These are phyloP conservation scores for Naganishia vaughanmartiniae DNA, from an alignment of 768 basidiomycete species.

Conservation along the genomic window DNA sequence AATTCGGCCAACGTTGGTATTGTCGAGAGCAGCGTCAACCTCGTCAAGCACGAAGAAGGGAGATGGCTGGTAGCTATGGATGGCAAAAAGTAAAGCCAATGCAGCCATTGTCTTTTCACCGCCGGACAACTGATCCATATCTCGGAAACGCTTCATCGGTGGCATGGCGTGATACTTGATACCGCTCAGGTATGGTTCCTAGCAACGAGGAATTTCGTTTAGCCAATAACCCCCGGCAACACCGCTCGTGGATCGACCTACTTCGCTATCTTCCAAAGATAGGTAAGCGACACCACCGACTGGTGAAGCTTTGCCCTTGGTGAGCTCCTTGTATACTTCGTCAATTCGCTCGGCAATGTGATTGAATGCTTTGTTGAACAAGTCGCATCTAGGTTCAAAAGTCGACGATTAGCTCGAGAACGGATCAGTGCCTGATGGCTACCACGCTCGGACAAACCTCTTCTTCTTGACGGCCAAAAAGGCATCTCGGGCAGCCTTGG, in stretches of 20 bases:
- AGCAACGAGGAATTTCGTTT: neutral
- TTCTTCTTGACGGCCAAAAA: constrained; percentile 83
- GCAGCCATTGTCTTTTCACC: constrained; percentile 99
- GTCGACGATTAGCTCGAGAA: too few species aligned
- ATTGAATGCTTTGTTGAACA: constrained; percentile 93
- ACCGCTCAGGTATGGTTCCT: constrained; percentile 81
- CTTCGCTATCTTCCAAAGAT: constrained; percentile 92
- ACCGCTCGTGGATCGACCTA: constrained; percentile 54
- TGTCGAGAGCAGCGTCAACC: constrained; percentile 94
- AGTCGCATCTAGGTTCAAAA: constrained; percentile 59
- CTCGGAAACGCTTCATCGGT: constrained; percentile 97
- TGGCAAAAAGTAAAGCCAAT: constrained; percentile 90
- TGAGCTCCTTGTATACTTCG: constrained; percentile 93
- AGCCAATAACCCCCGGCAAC: too few species aligned
- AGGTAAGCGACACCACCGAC: constrained; percentile 97
- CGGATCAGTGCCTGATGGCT: neutral
- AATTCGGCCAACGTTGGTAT: constrained; percentile 95
- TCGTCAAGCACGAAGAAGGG: constrained; percentile 99
- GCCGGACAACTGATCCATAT: constrained; percentile 97
- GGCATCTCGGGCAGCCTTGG: constrained; percentile 81
- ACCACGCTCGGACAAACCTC: constrained; percentile 58
- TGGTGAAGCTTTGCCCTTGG: constrained; percentile 87
- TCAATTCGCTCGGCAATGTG: constrained; percentile 95
- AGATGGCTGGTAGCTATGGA: constrained; percentile 93
- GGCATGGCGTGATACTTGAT: constrained; percentile 99